Conservation (phyloP, 2,329 filamentous ascomycete genomes). For the Xylaria sp. region DNA sequence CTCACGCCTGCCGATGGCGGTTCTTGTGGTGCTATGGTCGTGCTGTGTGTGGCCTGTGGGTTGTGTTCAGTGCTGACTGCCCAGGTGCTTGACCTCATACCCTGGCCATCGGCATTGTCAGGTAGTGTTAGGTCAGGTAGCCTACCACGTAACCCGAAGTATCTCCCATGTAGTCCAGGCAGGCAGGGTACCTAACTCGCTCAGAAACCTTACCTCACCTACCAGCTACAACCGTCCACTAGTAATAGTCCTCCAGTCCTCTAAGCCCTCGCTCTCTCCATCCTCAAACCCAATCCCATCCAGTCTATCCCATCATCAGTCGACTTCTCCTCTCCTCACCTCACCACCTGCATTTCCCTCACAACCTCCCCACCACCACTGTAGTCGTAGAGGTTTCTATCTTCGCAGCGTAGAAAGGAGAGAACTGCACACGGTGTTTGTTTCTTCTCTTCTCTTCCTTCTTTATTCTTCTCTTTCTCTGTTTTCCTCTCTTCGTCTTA, state of each 20-base stretch:
- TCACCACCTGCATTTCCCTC: slow-evolving; percentile 44
- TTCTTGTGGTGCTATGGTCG: slow-evolving; percentile 8
- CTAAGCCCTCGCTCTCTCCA: slow-evolving; percentile 39
- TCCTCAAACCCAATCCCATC: slow-evolving; percentile 35
- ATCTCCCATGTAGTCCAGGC: background rate
- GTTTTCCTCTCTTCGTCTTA: slow-evolving; percentile 38
- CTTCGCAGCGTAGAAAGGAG: slow-evolving; percentile 41
- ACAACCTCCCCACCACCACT: slow-evolving; percentile 42
- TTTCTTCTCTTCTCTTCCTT: slow-evolving; percentile 47
- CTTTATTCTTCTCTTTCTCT: slow-evolving; percentile 41
- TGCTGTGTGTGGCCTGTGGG: slow-evolving; percentile 13
- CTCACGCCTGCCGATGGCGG: slow-evolving; percentile 13
- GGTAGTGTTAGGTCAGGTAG: background rate
- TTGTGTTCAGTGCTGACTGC: slow-evolving; percentile 31
- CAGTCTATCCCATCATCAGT: slow-evolving; percentile 41
- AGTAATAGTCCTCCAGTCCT: slow-evolving; percentile 1
- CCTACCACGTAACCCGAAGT: background rate
- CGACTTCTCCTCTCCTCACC: slow-evolving; percentile 43
- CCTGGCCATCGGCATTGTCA: background rate
- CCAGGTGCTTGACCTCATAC: slow-evolving; percentile 16
- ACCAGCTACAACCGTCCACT: slow-evolving; percentile 6
- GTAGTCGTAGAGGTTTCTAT: slow-evolving; percentile 44
- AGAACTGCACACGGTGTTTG: slow-evolving; percentile 40
- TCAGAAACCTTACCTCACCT: slow-evolving; percentile 12
- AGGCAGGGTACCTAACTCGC: slow-evolving; percentile 3